Evolutionary conservation across 1,284 basidiomycete genomes (phyloP).

Genomic region (Ustilago tritici): DNA sequence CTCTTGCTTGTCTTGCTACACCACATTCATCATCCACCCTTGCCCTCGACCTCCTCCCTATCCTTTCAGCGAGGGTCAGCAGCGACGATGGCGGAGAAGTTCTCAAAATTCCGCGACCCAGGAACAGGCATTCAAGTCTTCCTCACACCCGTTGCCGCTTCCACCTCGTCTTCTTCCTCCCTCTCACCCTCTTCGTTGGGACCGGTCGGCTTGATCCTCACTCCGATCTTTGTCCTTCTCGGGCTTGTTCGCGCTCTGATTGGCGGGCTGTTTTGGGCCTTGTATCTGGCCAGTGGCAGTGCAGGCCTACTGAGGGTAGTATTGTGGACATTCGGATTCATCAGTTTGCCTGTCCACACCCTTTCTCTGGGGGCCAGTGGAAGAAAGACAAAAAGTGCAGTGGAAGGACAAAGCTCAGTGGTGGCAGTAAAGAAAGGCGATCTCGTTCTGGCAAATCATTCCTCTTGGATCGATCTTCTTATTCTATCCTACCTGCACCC

Average conservation of each 20-base stretch:
- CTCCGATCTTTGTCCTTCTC: constrained; percentile 28
- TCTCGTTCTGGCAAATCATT: constrained; percentile 63
- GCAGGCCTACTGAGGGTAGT: constrained; percentile 8
- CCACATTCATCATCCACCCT: neutral
- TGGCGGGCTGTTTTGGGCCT: constrained; percentile 12
- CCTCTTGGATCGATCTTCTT: constrained; percentile 62
- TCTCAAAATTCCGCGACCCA: constrained; percentile 47
- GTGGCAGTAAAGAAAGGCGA: constrained; percentile 37
- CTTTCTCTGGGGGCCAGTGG: neutral
- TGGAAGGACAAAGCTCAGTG: too few relatives aligned
- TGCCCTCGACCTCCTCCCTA: neutral
- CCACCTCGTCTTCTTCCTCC: constrained; percentile 6
- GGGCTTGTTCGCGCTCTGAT: constrained; percentile 17
- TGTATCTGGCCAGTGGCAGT: constrained; percentile 6
- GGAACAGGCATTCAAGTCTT: constrained; percentile 59
- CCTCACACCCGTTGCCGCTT: constrained; percentile 39
- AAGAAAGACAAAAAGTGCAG: neutral
- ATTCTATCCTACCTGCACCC: constrained; percentile 57
- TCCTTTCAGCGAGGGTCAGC: too few relatives aligned
- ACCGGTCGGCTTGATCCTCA: neutral
- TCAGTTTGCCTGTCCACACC: constrained; percentile 4
- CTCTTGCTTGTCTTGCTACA: neutral
- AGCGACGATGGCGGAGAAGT: constrained; percentile 52
- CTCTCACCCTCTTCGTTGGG: neutral
- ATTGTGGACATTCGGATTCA: constrained; percentile 20